Evolutionary conservation across 2,329 filamentous ascomycete genomes (phyloP).

Genomic region (Colletotrichum siamense): DNA sequence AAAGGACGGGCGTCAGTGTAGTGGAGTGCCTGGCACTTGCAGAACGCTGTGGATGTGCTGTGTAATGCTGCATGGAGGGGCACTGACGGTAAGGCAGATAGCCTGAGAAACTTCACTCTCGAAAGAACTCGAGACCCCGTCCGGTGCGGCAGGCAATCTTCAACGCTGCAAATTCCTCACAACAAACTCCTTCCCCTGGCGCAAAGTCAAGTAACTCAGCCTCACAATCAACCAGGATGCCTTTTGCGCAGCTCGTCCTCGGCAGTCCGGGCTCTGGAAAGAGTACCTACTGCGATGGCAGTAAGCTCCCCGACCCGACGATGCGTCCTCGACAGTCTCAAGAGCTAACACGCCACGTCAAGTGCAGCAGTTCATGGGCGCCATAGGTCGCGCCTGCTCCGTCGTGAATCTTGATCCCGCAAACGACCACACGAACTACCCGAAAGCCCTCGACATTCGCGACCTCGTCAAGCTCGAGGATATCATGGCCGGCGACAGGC

Average conservation of each 20-base stretch:
- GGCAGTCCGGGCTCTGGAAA: constrained; percentile 97
- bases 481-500: constrained; percentile 88
- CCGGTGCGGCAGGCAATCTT: neutral
- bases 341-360: constrained; percentile 1
- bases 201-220: neutral
- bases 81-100: neutral
- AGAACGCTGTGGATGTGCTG: neutral
- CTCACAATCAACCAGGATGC: constrained; percentile 45
- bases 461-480: constrained; percentile 89
- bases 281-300: constrained; percentile 98
- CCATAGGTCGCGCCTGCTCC: constrained; percentile 92
- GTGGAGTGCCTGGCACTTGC: neutral
- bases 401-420: constrained; percentile 97
- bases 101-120: constrained; percentile 3
- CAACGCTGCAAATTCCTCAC: neutral
- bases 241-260: constrained; percentile 79
- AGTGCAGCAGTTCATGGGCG: constrained; percentile 97
- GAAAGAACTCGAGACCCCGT: neutral
- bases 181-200: neutral
- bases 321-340: neutral
- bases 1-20: neutral
- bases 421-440: constrained; percentile 91
- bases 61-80: constrained; percentile 15
- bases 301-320: constrained; percentile 47
- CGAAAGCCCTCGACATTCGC: constrained; percentile 88